Base-by-base conservation (phyloP, 257 asterid genomes). In the Solanum rostratum region DNA sequence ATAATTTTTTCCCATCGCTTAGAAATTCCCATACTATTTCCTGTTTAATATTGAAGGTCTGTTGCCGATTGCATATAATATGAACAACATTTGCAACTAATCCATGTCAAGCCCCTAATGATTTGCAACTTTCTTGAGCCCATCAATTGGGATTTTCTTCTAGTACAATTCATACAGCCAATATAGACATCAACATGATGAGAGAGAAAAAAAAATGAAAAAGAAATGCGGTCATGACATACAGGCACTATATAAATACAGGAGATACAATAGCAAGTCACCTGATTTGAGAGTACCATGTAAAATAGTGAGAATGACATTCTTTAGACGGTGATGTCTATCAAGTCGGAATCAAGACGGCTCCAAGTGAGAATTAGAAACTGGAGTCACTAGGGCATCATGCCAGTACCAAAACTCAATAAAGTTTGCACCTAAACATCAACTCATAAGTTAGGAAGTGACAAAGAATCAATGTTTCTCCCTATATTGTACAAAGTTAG, bases 401-500 rank as follows among this genome's bases (percentile, higher is more conserved):
- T 74, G 82, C 90, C 86, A 88, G 70, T 73, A 86, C 81, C 90
- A 89, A 92, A 90, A 94, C 81, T 80, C 84, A 33, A 79, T 78
- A 84, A 86, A 84, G 84, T 84, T 79, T 80, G 63, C 83, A 86
- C 90, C 91, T 84, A 83, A 59, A 74, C 49, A 85, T 68, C 50
- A 85, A 79, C 69, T 85, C 85, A 57, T 50, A 78, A 81, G 90
- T 84, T 86, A 87, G 88, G 71, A 66, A 62, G 68, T 50, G 19
- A 79, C 90, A 88, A 85, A 92, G 92, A 89, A 88, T 91, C 89
- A 87, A 89, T 85, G 87, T 84, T 37, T 68, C 65, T 65, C 88
- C 85, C 91, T 73, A 88, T 86, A 88, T 86, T 86, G 90, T 86
- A 92, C 89, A 83, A 86, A 82, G 90, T 89, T 84, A 86, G 89